Conservation (phyloP, 352 stramenopile species). For the Blastocystis sp. region DNA sequence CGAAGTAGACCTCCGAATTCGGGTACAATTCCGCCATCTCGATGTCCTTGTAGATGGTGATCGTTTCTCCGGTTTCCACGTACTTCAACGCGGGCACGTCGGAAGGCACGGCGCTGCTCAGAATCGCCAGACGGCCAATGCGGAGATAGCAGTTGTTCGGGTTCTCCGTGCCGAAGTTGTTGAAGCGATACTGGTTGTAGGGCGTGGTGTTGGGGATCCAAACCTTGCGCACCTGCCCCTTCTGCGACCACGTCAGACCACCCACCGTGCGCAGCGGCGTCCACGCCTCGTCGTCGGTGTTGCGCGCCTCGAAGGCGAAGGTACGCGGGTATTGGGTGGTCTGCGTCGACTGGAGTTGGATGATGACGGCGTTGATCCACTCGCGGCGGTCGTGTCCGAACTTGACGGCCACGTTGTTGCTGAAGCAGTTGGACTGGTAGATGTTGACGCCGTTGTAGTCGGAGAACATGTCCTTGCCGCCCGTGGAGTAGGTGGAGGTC, state of each 20-base stretch:
- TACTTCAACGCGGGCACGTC: background rate
- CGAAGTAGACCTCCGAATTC: background rate
- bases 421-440: background rate
- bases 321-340: background rate
- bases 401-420: slow-evolving; percentile 2
- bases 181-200: slow-evolving; percentile 1
- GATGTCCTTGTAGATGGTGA: slow-evolving; percentile 18
- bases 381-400: slow-evolving; percentile 41
- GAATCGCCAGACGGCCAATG: background rate
- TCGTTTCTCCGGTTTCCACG: background rate
- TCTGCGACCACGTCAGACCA: background rate
- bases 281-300: slow-evolving; percentile 1
- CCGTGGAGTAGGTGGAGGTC: background rate
- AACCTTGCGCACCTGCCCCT: background rate
- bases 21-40: slow-evolving; percentile 12
- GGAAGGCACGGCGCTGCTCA: background rate
- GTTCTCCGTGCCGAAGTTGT: background rate
- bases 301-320: slow-evolving; percentile 18
- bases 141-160: background rate
- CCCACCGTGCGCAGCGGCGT: background rate
- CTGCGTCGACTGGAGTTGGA: slow-evolving; percentile 3
- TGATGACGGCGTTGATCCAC: slow-evolving; percentile 42
- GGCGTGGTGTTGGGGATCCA: background rate
- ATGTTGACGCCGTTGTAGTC: background rate
- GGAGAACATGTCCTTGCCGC: background rate